Percentiles rank a stretch among this genome's conserved stretches.
These are phyloP conservation scores for Gentiana straminea DNA, from an alignment of 257 asterid genomes.

Conservation along the genomic window DNA sequence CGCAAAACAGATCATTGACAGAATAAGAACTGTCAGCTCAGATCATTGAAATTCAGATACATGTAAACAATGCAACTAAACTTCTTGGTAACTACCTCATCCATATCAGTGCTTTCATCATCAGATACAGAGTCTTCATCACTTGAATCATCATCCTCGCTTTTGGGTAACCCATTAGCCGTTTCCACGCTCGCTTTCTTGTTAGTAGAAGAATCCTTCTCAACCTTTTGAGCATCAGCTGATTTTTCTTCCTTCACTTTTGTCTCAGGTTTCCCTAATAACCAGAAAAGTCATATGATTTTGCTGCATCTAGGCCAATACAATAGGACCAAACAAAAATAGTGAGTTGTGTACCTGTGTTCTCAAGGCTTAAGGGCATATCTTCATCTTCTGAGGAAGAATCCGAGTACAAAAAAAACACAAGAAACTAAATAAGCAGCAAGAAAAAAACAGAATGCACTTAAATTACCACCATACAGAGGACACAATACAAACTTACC, in stretches of 20 bases:
- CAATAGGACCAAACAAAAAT: not conserved
- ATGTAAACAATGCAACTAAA: no score
- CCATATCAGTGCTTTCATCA: slow-evolving; percentile 11
- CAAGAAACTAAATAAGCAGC: not conserved
- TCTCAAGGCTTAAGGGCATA: slow-evolving; percentile 20
- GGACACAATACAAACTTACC: slow-evolving; percentile 21
- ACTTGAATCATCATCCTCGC: slow-evolving; percentile 35
- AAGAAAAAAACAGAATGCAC: not conserved
- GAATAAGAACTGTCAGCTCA: no score
- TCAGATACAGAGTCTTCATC: slow-evolving; percentile 20
- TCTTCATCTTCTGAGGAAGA: slow-evolving; percentile 31
- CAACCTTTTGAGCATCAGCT: slow-evolving; percentile 30
- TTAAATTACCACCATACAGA: not conserved
- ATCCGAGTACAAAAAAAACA: slow-evolving; percentile 29
- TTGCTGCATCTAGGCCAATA: not conserved
- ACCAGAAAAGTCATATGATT: not conserved
- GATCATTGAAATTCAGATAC: no score
- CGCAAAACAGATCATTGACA: no score
- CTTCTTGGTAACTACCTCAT: slow-evolving; percentile 11
- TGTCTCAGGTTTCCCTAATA: slow-evolving; percentile 30
- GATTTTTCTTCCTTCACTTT: slow-evolving; percentile 41
- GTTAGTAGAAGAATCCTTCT: slow-evolving; percentile 33
- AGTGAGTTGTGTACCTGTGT: slow-evolving; percentile 32
- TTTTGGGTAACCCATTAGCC: slow-evolving; percentile 7
- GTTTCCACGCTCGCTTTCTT: slow-evolving; percentile 37